Evolutionary conservation across 495 filamentous ascomycete species (phyloP).

Genomic region (Penicillium flavigenum): DNA sequence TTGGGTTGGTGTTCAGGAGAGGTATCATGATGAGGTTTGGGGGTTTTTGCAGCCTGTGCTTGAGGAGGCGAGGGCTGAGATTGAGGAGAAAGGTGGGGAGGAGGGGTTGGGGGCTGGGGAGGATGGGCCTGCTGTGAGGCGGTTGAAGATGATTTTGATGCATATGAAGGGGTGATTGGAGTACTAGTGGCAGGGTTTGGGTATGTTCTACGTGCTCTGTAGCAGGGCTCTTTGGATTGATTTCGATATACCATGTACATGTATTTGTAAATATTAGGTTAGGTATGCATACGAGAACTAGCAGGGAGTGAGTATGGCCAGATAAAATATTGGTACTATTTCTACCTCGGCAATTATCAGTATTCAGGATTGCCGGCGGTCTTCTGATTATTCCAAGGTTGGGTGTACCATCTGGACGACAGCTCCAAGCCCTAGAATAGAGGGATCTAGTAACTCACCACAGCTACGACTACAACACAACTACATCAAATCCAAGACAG

Average conservation of each 20-base stretch:
- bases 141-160: conserved; percentile 52
- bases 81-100: conserved; percentile 47
- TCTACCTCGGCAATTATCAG: background rate
- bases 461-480: background rate
- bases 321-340: background rate
- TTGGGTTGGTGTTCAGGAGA: conserved; percentile 62
- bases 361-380: background rate
- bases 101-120: conserved; percentile 26
- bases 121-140: conserved; percentile 45
- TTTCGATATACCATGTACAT: conserved; percentile 1
- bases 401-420: background rate
- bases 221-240: background rate
- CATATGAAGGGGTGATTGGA: conserved; percentile 41
- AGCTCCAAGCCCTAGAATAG: background rate
- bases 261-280: background rate
- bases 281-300: background rate
- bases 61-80: conserved; percentile 60
- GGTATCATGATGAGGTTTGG: conserved; percentile 78
- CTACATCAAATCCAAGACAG: background rate
- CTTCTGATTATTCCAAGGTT: background rate
- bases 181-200: background rate
- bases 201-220: background rate
- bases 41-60: conserved; percentile 65
- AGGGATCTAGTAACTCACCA: background rate
- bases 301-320: background rate